A percentile compares a stretch with the other conserved stretches of the same genome.
Evolutionary conservation across 345 rosid genomes (phyloP).

Genomic region (Anacardium occidentale): DNA sequence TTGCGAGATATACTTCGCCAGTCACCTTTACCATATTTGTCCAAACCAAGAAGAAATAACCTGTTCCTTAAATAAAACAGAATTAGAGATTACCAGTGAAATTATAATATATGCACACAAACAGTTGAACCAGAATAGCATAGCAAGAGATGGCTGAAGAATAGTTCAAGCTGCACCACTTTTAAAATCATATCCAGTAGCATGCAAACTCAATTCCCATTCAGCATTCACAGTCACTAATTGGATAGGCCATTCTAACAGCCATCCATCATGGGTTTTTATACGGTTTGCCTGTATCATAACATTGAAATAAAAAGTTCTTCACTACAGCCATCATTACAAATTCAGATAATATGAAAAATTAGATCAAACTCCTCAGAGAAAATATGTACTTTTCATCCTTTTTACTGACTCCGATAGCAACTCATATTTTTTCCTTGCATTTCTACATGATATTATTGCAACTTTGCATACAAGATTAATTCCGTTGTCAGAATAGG

Average conservation of each 20-base stretch:
- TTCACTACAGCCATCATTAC: background rate
- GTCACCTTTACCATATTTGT: constrained; percentile 97
- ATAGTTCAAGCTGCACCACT: background rate
- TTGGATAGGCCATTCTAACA: background rate
- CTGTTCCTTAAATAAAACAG: constrained; percentile 35
- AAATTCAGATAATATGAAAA: background rate
- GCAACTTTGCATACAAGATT: background rate
- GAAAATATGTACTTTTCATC: background rate
- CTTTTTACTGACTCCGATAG: background rate
- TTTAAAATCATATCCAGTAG: background rate
- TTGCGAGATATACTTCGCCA: constrained; percentile 98
- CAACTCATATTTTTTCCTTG: background rate
- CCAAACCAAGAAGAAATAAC: constrained; percentile 96
- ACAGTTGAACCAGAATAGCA: background rate
- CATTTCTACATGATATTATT: constrained; percentile 8
- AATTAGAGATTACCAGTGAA: constrained; percentile 7
- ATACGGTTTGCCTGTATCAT: background rate
- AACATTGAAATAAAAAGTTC: background rate
- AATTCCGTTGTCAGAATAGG: background rate
- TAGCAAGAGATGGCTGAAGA: background rate
- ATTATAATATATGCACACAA: background rate
- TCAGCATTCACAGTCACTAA: background rate
- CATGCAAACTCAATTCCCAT: background rate
- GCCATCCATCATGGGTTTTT: too few relatives aligned
- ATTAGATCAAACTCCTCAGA: background rate